Base-by-base conservation (phyloP, 2,329 filamentous ascomycete genomes). In the Ceratocystis albifundus region DNA sequence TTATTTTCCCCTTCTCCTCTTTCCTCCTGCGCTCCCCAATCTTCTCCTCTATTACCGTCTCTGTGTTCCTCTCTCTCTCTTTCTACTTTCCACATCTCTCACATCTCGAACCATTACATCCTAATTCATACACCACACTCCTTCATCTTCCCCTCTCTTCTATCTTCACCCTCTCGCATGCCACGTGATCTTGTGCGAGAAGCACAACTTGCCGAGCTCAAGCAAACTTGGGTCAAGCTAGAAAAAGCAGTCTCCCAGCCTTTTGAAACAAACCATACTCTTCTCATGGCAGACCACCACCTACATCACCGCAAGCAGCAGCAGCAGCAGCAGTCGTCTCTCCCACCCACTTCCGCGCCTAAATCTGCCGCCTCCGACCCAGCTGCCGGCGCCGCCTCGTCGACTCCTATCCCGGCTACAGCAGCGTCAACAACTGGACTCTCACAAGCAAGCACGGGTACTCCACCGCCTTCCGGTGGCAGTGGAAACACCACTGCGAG, bases 151-250 rank as follows among this genome's bases (percentile, higher is more conserved):
- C 10, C 32, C 12, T n/a, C 36, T 22, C 12, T n/a, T 28, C 61
- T 17, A 8, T 53, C 17, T n/a, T 30, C 25, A 32, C 45, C 28
- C 25, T 22, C 36, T 50, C 59, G 41, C 61, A 66, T 66, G 65
- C 48, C 61, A 64, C 65, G 46, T 8, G 46, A 62, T 17, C 65
- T 55, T 12, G 22, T 66, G 15, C 22, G 30, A 8, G 36, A 44
- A 41, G 32, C 62, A 32, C 66, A 67, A 36, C 15, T 67, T n/a
- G 30, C 63, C 32, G 66, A 67, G 57, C 61, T 68, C 25, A 41
- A 41, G 6, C 50, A 65, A 63, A 44, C 64, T 30, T 68, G 67
- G 67, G 12, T 30, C 4, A 65, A 59, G 17, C 64, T 68, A 22
- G 67, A 65, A 44, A 55, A 62, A 12, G 17, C 32, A 7, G 32